Conservation (phyloP, 345 rosid species). For the Syzygium aqueum region DNA sequence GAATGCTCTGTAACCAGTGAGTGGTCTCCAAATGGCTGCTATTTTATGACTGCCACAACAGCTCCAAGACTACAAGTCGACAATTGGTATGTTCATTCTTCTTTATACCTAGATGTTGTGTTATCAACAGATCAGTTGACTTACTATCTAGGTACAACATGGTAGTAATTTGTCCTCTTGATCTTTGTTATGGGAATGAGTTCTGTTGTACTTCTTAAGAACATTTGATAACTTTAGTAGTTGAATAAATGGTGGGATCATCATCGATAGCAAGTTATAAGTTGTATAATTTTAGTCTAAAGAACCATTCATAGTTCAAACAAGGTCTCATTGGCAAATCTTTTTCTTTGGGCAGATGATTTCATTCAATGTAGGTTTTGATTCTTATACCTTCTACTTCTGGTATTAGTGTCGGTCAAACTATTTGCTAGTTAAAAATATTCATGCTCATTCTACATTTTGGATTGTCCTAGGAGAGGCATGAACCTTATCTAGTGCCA, state of each 20-base stretch:
- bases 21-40: conserved; percentile 91
- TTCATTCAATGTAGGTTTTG: neutral
- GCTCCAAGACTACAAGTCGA: conserved; percentile 94
- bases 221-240: neutral
- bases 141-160: neutral
- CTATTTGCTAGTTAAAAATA: neutral
- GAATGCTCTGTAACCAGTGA: conserved; percentile 87
- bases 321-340: neutral
- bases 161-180: neutral
- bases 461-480: neutral
- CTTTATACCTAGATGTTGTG: neutral
- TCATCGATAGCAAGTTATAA: neutral
- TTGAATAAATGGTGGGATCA: neutral
- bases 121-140: neutral
- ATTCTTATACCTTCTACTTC: neutral
- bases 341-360: neutral
- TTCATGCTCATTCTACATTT: neutral
- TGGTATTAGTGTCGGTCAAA: neutral
- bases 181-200: neutral
- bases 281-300: neutral
- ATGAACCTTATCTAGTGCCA: neutral
- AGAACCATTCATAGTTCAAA: neutral
- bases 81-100: conserved; percentile 62
- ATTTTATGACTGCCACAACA: conserved; percentile 93
- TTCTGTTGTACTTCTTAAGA: neutral